These are phyloP conservation scores for Pyricularia grisea DNA, from an alignment of 2,329 filamentous ascomycete genomes.

Conservation along the genomic window DNA sequence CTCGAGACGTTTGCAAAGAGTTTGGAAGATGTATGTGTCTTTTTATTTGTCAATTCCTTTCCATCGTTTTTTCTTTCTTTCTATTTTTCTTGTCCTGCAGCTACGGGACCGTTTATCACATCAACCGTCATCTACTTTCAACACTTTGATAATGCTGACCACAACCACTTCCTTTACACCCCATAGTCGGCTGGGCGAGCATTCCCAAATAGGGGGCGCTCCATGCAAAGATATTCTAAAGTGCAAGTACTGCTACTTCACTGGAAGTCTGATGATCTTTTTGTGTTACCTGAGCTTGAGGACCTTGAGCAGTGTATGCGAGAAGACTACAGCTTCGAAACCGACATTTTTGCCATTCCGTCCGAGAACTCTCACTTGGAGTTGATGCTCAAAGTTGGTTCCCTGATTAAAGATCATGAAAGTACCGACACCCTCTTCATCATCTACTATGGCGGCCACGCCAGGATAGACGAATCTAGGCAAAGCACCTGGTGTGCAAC, in stretches of 20 bases:
- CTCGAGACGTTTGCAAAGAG: slow-evolving; percentile 43
- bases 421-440: slow-evolving; percentile 45
- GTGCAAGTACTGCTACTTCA: slow-evolving; percentile 46
- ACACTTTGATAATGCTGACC: background rate
- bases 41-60: background rate
- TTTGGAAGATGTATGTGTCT: slow-evolving; percentile 39
- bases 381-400: slow-evolving; percentile 45
- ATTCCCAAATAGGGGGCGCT: slow-evolving; percentile 44
- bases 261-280: slow-evolving; percentile 49
- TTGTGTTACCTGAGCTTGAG: slow-evolving; percentile 48
- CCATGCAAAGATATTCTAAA: slow-evolving; percentile 44
- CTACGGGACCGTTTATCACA: background rate
- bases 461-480: slow-evolving; percentile 47
- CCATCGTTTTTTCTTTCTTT: background rate
- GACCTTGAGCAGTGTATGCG: slow-evolving; percentile 44
- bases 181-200: slow-evolving; percentile 41
- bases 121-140: no score
- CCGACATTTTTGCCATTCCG: slow-evolving; percentile 48
- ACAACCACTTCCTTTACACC: background rate
- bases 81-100: no score
- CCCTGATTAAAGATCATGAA: slow-evolving; percentile 48
- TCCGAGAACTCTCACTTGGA: slow-evolving; percentile 49
- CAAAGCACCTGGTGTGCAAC: slow-evolving; percentile 53
- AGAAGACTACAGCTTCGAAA: slow-evolving; percentile 46
- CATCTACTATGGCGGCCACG: slow-evolving; percentile 51